A percentile compares a stretch with the other conserved stretches of the same genome.
phyloP scores from a whole-genome alignment of 164 flowering plant genomes.

The Annona cherimola region DNA sequence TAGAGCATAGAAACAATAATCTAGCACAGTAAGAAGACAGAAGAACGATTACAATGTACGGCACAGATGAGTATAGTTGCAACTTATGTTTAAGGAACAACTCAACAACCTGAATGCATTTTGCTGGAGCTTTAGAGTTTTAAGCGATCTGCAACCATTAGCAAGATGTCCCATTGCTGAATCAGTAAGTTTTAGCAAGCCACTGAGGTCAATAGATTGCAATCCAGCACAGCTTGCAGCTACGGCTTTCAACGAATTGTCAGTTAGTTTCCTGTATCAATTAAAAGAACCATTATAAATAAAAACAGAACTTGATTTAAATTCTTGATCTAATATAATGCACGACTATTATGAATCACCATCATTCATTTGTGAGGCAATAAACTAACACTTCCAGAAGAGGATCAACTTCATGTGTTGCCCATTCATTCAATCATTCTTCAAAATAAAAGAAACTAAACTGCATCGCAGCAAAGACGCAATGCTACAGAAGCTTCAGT shows the following conservation, averaged over 20 bases:
- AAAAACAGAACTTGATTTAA: not conserved
- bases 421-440: too few relatives aligned
- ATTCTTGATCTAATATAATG: not conserved
- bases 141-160: conserved; percentile 59
- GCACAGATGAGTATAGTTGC: too few relatives aligned
- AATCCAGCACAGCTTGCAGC: conserved; percentile 49
- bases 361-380: not conserved
- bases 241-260: conserved; percentile 56
- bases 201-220: conserved; percentile 49
- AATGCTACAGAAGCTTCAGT: not conserved
- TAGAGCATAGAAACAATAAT: too few relatives aligned
- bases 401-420: not conserved
- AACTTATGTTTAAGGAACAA: too few relatives aligned
- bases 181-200: conserved; percentile 71
- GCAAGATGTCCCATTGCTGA: conserved; percentile 54
- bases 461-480: not conserved
- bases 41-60: too few relatives aligned
- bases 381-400: not conserved
- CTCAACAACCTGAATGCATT: conserved; percentile 63
- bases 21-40: too few relatives aligned
- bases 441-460: too few relatives aligned
- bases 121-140: conserved; percentile 46
- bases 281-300: conserved; percentile 2
- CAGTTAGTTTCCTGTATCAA: conserved; percentile 69
- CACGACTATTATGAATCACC: not conserved